A percentile compares a stretch with the other conserved stretches of the same genome.
These are phyloP conservation scores for Astrocystis sublimbata DNA, from an alignment of 495 filamentous ascomycete genomes.

Conservation along the genomic window DNA sequence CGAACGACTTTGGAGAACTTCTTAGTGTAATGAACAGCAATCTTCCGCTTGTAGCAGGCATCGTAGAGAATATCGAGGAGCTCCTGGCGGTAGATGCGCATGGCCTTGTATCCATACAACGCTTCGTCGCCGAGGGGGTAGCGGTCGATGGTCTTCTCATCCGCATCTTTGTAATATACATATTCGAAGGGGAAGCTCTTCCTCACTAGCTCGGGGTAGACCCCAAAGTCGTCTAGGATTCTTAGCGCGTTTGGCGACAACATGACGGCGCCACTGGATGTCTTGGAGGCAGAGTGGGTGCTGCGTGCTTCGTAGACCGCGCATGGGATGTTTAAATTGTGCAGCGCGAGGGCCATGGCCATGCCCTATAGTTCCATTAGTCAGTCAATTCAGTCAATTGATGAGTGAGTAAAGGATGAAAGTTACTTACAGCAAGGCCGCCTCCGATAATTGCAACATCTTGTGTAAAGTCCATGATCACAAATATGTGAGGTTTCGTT, in stretches of 20 bases:
- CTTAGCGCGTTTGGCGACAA: constrained; percentile 53
- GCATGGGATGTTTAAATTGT: constrained; percentile 39
- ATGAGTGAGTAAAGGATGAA: neutral
- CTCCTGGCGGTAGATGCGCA: constrained; percentile 51
- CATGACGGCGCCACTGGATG: constrained; percentile 51
- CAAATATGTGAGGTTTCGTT: no score
- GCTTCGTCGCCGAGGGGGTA: constrained; percentile 45
- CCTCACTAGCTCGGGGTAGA: constrained; percentile 39
- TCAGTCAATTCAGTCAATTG: neutral
- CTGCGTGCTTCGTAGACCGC: neutral
- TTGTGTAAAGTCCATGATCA: neutral
- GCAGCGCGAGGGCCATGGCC: constrained; percentile 44
- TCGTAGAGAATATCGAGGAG: constrained; percentile 41
- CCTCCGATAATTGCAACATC: constrained; percentile 26
- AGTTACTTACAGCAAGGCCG: constrained; percentile 19
- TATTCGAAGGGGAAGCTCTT: constrained; percentile 38
- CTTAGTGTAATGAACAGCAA: constrained; percentile 42
- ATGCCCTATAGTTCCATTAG: constrained; percentile 35
- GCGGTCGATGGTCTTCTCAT: constrained; percentile 37
- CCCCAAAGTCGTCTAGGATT: constrained; percentile 45
- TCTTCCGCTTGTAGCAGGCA: constrained; percentile 32
- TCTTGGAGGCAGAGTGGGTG: neutral
- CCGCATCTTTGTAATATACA: constrained; percentile 41
- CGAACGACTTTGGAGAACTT: constrained; percentile 43
- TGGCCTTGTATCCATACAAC: constrained; percentile 45